Conservation (phyloP, 495 filamentous ascomycete species). For the Friedmanniomyces endolithicus region DNA sequence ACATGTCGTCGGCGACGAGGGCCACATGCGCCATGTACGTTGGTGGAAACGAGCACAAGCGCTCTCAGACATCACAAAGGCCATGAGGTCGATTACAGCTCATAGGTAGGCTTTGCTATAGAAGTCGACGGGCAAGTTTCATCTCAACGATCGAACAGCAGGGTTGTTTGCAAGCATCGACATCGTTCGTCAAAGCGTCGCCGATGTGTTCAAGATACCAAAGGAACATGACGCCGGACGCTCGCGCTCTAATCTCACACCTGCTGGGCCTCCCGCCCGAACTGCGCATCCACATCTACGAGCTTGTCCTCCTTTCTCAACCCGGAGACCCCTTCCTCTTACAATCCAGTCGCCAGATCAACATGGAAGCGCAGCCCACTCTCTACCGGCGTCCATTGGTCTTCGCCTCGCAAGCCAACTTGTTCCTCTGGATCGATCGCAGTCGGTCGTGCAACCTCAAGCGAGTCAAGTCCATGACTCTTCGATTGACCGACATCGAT, state of each 20-base stretch:
- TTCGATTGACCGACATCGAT: constrained; percentile 11
- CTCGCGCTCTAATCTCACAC: neutral
- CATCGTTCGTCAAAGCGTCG: too few species aligned
- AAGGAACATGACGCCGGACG: neutral
- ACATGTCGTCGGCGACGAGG: too few species aligned
- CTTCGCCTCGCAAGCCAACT: constrained; percentile 9
- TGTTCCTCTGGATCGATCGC: constrained; percentile 10
- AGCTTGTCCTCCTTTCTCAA: neutral
- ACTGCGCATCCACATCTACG: constrained; percentile 4
- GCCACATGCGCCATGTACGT: too few species aligned
- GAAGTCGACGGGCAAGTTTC: too few species aligned
- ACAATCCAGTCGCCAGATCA: neutral
- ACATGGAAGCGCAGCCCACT: constrained; percentile 3
- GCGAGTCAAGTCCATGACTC: neutral
- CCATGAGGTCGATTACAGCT: too few species aligned
- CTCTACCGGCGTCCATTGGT: constrained; percentile 4
- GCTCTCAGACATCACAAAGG: too few species aligned
- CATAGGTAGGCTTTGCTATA: too few species aligned
- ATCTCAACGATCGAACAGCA: too few species aligned
- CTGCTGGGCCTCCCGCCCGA: constrained; percentile 4
- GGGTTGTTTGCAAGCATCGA: too few species aligned
- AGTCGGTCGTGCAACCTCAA: neutral
- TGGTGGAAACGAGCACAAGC: too few species aligned
- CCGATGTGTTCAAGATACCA: neutral
- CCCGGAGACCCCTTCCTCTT: neutral